Evolutionary conservation across 306 rosid species (phyloP), one percentile per base, ranked within the genome.

Genomic region (Pachyrhizus erosus): DNA sequence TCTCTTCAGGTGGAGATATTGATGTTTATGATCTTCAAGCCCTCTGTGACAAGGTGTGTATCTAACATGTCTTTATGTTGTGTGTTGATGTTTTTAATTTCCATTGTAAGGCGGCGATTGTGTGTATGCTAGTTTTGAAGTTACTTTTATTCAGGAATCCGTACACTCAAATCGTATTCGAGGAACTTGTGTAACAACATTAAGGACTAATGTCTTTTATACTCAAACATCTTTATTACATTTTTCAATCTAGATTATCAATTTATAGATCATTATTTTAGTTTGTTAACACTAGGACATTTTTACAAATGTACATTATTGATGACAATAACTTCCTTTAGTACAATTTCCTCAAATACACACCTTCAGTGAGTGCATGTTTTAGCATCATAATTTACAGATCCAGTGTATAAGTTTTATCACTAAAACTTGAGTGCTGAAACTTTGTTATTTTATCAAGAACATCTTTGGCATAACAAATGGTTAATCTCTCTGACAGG

Each of bases 21-120:
- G 99, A 96, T 86, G 74, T 96, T 79, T 96, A 93, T 81, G 99
- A 93, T 88, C 96, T 96, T 83, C 94, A 96, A 87, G 84, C 94
- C 71, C 90, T 93, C 12, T 96, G 97, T 58, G 99, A 96, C 84
- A 93, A 93, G 98, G 98, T 93, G 73, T 84, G 77, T 21, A 45
- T 77, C 79, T 77, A 76, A 64, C 31, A 2, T 15, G 20, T 45
- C 31, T 55, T 80, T 81, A 40, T 73, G 69, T 24, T 73, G 49
- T 46, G 31, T 68, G 58, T 84, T 81, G 79, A 51, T 77, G 69
- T 68, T 66, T 67, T 21, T 42, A 23, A 3, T 58, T 24, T 26
- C 67, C 26, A 60, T 78, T 66, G 31, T 42, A 24, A 15, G 83
- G 67, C 1, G 7, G 39, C 69, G 40, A 71, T 62, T 73, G 31